Percentiles rank a stretch among this genome's conserved stretches.
Conservation (phyloP, 2,329 filamentous ascomycete genomes). For the Fusarium proliferatum region DNA sequence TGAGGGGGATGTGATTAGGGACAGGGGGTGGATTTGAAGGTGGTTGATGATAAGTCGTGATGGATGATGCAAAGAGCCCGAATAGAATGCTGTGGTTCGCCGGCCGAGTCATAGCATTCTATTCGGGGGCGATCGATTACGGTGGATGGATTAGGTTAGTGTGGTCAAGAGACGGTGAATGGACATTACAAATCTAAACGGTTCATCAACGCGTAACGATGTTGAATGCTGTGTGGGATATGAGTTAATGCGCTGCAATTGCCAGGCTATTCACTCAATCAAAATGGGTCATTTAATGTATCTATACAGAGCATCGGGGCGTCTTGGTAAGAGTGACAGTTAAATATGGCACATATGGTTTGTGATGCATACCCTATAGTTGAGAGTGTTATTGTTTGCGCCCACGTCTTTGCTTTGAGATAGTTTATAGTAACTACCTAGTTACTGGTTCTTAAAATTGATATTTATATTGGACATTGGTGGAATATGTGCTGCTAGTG, state of each 20-base stretch:
- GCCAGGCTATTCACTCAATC: no score
- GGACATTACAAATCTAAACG: constrained; percentile 13
- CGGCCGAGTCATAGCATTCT: constrained; percentile 29
- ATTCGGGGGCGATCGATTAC: not conserved
- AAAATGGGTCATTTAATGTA: not conserved
- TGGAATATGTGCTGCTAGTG: not conserved
- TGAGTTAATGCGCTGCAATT: not conserved
- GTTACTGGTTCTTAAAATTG: not conserved
- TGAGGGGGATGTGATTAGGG: not conserved
- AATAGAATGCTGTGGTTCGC: constrained; percentile 35
- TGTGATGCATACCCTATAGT: not conserved
- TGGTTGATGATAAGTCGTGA: constrained; percentile 27
- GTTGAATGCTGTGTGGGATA: not conserved
- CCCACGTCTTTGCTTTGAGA: not conserved
- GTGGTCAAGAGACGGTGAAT: not conserved
- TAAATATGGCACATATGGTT: no score
- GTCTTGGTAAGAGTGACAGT: not conserved
- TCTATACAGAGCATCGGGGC: not conserved
- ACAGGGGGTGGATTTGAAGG: not conserved
- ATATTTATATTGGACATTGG: fast-evolving
- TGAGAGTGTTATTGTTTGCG: fast-evolving
- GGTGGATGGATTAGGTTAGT: constrained; percentile 30
- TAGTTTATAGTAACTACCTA: not conserved
- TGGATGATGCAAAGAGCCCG: constrained; percentile 39
- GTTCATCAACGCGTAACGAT: not conserved